These are phyloP conservation scores for Fusarium marasasianum DNA, from an alignment of 2,329 filamentous ascomycete genomes.

Conservation along the genomic window DNA sequence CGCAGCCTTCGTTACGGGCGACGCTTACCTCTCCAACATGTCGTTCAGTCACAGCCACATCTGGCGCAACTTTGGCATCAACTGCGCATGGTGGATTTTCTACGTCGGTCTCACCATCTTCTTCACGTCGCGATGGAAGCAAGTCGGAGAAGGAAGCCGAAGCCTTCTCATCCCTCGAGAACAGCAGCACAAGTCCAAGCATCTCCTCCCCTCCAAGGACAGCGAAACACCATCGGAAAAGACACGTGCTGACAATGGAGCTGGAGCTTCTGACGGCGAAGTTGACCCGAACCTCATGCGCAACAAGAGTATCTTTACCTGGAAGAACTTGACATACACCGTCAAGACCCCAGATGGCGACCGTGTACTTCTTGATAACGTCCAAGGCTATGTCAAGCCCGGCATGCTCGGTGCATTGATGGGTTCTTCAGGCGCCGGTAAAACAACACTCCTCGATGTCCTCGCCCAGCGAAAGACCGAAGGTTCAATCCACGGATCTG, in stretches of 20 bases:
- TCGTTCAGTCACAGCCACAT: constrained; percentile 62
- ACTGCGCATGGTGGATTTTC: constrained; percentile 70
- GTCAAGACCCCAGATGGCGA: constrained; percentile 69
- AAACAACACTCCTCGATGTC: constrained; percentile 85
- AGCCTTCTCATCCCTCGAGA: constrained; percentile 71
- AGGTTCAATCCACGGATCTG: constrained; percentile 77
- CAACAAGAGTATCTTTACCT: constrained; percentile 76
- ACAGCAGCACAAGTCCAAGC: constrained; percentile 53
- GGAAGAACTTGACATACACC: constrained; percentile 76
- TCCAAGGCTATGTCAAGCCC: constrained; percentile 85
- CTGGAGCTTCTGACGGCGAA: constrained; percentile 15
- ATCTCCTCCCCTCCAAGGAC: constrained; percentile 53
- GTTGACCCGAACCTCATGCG: constrained; percentile 57
- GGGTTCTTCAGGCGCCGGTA: constrained; percentile 84
- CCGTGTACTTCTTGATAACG: constrained; percentile 77
- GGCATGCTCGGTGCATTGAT: constrained; percentile 81
- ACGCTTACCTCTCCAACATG: constrained; percentile 64
- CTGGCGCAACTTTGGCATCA: constrained; percentile 69
- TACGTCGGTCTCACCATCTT: constrained; percentile 67
- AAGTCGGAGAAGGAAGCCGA: constrained; percentile 60
- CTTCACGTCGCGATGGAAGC: constrained; percentile 65
- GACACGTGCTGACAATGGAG: fast-evolving
- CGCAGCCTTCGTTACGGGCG: constrained; percentile 60
- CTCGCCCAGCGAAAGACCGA: constrained; percentile 82
- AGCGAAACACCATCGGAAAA: constrained; percentile 52